Percentiles rank a stretch among this genome's conserved stretches.
These are phyloP conservation scores for Gilbertella persicaria DNA, from an alignment of 371 early-diverging fungal genomes.

Conservation along the genomic window DNA sequence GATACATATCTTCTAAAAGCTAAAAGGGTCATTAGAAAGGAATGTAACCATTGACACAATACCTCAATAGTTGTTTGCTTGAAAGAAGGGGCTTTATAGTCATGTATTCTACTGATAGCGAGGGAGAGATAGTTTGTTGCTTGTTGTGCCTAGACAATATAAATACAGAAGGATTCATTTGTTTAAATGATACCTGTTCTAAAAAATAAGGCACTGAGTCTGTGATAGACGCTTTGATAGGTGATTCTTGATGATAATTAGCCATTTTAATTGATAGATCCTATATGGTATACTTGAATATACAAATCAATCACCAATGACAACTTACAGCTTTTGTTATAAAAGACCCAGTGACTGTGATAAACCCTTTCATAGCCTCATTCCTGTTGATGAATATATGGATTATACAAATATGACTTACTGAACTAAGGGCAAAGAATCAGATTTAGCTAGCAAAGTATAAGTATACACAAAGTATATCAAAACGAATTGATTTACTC, in stretches of 20 bases:
- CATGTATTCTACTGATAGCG: conserved; percentile 27
- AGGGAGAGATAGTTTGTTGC: conserved; percentile 36
- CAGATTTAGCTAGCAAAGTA: conserved; percentile 28
- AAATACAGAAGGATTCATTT: not conserved
- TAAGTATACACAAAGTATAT: not conserved
- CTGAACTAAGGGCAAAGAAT: conserved; percentile 42
- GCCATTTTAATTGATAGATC: conserved; percentile 39
- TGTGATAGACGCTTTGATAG: conserved; percentile 31
- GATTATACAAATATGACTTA: conserved; percentile 11
- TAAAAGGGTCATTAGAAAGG: conserved; percentile 4
- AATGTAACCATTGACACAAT: not conserved
- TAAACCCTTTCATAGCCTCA: conserved; percentile 44
- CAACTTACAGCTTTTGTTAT: conserved; percentile 45
- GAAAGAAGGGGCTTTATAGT: conserved; percentile 14
- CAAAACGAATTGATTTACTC: not conserved
- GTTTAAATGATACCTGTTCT: conserved; percentile 31
- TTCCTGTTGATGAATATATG: conserved; percentile 31
- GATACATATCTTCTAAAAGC: conserved; percentile 40
- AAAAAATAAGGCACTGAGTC: conserved; percentile 36
- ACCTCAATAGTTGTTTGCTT: conserved; percentile 38
- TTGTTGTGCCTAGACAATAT: conserved; percentile 32
- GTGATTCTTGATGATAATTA: conserved; percentile 36
- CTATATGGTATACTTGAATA: conserved; percentile 17
- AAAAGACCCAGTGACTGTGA: conserved; percentile 31
- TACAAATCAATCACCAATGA: not conserved